These are phyloP conservation scores for Aspergillus fischeri DNA, from an alignment of 2,329 filamentous ascomycete genomes.

Conservation along the genomic window DNA sequence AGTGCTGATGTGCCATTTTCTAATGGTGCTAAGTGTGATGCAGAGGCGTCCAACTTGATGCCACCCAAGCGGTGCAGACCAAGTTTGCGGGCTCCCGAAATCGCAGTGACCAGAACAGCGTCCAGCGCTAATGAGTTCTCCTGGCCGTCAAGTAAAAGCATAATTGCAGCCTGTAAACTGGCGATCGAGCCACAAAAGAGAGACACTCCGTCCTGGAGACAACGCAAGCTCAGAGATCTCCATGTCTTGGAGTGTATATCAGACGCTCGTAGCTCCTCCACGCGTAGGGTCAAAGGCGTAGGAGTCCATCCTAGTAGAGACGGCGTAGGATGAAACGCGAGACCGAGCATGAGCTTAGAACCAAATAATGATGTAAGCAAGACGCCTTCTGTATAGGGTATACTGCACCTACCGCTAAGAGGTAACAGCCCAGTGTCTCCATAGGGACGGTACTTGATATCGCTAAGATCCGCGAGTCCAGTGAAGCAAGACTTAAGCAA, in stretches of 20 bases:
- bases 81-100: constrained; percentile 12
- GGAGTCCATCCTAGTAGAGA: neutral
- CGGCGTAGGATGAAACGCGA: neutral
- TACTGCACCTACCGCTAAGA: neutral
- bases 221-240: constrained; percentile 7
- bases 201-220: constrained; percentile 8
- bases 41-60: neutral
- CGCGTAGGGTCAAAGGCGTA: neutral
- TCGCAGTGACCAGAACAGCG: constrained; percentile 10
- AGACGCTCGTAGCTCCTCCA: neutral
- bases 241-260: neutral
- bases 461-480: neutral
- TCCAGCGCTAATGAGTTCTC: constrained; percentile 7
- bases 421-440: neutral
- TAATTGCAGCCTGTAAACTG: constrained; percentile 10
- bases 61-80: constrained; percentile 10
- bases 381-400: no score
- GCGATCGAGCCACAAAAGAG: constrained; percentile 13
- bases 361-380: neutral
- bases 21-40: neutral
- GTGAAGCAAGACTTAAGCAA: neutral
- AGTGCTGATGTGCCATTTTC: neutral
- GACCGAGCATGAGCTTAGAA: neutral
- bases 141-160: constrained; percentile 12
- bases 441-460: neutral